These are phyloP conservation scores for Aureobasidium sp. DNA, from an alignment of 2,329 filamentous ascomycete species.

Conservation along the genomic window DNA sequence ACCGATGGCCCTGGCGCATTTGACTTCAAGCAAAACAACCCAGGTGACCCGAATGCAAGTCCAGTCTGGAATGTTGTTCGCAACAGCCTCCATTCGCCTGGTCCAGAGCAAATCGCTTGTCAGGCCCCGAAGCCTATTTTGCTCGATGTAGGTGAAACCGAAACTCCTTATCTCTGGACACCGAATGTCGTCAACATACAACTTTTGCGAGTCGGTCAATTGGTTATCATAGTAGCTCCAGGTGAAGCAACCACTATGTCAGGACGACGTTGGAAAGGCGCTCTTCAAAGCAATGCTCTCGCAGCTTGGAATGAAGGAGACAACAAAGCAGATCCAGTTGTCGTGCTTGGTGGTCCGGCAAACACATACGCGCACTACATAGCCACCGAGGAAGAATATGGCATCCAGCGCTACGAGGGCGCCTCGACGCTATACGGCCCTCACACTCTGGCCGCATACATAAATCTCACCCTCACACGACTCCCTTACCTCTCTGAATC, in stretches of 20 bases:
- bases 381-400: constrained; percentile 71
- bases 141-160: constrained; percentile 79
- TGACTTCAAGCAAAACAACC: constrained; percentile 86
- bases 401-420: constrained; percentile 86
- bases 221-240: constrained; percentile 76
- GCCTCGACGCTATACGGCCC: constrained; percentile 83
- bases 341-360: constrained; percentile 79
- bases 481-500: constrained; percentile 57
- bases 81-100: constrained; percentile 63
- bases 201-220: constrained; percentile 71
- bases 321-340: constrained; percentile 53
- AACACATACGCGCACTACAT: constrained; percentile 88
- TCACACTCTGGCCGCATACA: constrained; percentile 76
- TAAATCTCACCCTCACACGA: constrained; percentile 73
- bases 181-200: constrained; percentile 91
- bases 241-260: constrained; percentile 92
- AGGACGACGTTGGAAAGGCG: constrained; percentile 75
- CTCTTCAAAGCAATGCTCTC: constrained; percentile 42
- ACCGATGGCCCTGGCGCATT: constrained; percentile 86
- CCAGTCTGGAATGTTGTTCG: constrained; percentile 77
- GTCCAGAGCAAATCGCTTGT: constrained; percentile 62
- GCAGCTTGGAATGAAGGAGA: constrained; percentile 33
- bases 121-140: constrained; percentile 79
- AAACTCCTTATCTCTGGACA: constrained; percentile 73
- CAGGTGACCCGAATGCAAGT: constrained; percentile 63